These are phyloP conservation scores for Ustilago loliicola DNA, from an alignment of 1,284 basidiomycete genomes.

Conservation along the genomic window DNA sequence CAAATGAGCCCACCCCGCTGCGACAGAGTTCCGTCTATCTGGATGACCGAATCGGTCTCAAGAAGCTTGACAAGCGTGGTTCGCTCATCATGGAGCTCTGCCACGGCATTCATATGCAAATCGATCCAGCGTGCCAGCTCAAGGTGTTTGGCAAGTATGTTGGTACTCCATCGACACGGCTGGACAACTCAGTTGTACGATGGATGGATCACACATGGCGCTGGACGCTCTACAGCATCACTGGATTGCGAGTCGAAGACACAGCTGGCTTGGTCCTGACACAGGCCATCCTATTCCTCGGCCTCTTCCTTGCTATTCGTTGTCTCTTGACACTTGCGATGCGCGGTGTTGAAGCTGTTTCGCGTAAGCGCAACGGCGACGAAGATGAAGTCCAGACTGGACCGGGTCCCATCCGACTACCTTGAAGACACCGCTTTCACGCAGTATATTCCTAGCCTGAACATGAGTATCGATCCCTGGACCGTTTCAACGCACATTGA, in stretches of 20 bases:
- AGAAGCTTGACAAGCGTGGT: conserved; percentile 79
- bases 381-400: conserved; percentile 17
- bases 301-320: conserved; percentile 27
- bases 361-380: conserved; percentile 12
- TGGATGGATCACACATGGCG: conserved; percentile 44
- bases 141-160: conserved; percentile 65
- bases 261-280: conserved; percentile 36
- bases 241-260: conserved; percentile 45
- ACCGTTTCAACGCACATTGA: neutral
- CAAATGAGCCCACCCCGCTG: conserved; percentile 76
- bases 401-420: conserved; percentile 30
- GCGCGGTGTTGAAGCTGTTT: conserved; percentile 11
- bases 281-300: conserved; percentile 26
- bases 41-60: conserved; percentile 90
- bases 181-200: conserved; percentile 24
- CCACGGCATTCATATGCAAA: conserved; percentile 65
- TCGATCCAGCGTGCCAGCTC: conserved; percentile 62
- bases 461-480: neutral
- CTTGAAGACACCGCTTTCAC: conserved; percentile 4
- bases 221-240: conserved; percentile 47
- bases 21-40: conserved; percentile 81
- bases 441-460: neutral
- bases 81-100: conserved; percentile 68
- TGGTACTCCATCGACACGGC: conserved; percentile 46
- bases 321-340: conserved; percentile 15